These are phyloP conservation scores for Pseudogymnoascus sp. DNA, from an alignment of 2,329 filamentous ascomycete species.

Conservation along the genomic window DNA sequence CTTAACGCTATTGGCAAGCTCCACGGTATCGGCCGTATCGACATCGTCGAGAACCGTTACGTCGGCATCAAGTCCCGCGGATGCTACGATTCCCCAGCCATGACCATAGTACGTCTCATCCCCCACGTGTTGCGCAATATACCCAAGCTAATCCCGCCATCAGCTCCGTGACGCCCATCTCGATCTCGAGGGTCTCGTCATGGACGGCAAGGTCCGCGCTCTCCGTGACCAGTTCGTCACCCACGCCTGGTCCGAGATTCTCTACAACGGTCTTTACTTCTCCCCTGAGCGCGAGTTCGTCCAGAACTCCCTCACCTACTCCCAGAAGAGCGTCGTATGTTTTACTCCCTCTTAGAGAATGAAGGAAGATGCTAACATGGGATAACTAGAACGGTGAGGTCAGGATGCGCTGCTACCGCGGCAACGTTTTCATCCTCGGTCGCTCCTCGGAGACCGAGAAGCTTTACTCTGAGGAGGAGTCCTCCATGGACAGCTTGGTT, in stretches of 20 bases:
- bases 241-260: constrained; percentile 50
- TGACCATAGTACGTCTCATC: constrained; percentile 34
- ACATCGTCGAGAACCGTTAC: constrained; percentile 75
- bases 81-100: constrained; percentile 65
- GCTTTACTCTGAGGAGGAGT: constrained; percentile 59
- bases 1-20: constrained; percentile 64
- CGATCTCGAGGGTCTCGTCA: constrained; percentile 60
- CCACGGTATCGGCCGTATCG: constrained; percentile 71
- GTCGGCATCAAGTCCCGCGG: constrained; percentile 74
- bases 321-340: constrained; percentile 46
- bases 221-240: constrained; percentile 66
- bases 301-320: constrained; percentile 54
- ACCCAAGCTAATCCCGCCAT: neutral
- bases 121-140: neutral
- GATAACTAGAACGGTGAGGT: constrained; percentile 45
- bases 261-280: constrained; percentile 59
- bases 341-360: neutral
- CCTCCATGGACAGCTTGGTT: constrained; percentile 62
- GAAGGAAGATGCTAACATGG: neutral
- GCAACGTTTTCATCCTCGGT: constrained; percentile 52
- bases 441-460: constrained; percentile 58
- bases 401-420: constrained; percentile 59
- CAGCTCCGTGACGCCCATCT: constrained; percentile 29
- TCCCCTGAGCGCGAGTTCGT: constrained; percentile 65
- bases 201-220: constrained; percentile 61